Base-by-base conservation (phyloP, 768 basidiomycete species). In the Clitopilus hobsonii region DNA sequence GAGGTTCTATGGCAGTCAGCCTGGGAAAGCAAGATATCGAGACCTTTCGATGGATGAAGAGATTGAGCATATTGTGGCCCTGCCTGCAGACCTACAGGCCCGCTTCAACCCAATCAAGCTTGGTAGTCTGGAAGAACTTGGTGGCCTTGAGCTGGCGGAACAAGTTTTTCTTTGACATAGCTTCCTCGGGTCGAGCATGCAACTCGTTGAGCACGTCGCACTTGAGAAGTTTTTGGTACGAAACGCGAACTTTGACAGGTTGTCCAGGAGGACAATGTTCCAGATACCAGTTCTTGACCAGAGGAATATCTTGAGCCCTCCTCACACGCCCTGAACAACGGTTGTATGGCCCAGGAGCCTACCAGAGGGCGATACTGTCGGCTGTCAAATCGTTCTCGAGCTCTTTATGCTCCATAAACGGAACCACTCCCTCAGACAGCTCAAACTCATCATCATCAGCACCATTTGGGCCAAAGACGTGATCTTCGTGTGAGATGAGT, bases 61-160 rank as follows among this genome's bases (percentile, higher is more conserved):
- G 76, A 71, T 99, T 99, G 59, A 99, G 77, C 97, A 99, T 99
- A 74, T 98, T 99, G 75, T 97, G 98, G 36, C 97, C 97, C 68
- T 99, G 97, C 60, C 97, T 79, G 76, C 96, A 98, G 52, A 99
- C 96, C 71, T 99, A 97, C 57, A 99, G 73, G 61, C 97, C 97
- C 2, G 96, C 97, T 70, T 99, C 97, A 30, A 99, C 96, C 97
- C 97, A 99, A 70, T 99, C 97, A 61, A 99, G 73, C 60, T 83
- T 92, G 3, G 97, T 99, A 13, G 91, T 93, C 77, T 98, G 97
- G 86, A 99, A 99, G 75, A 99, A 99, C 72, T 98, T 98, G 55
- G 97, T 99, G n/a, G 91, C 88, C 73, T 98, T 98, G 55, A 94
- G 78, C 66, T 94, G 91, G 41, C 93, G 81, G 82, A 99, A 98